These are phyloP conservation scores for Collybia mongolica DNA, from an alignment of 768 basidiomycete genomes.

Conservation along the genomic window DNA sequence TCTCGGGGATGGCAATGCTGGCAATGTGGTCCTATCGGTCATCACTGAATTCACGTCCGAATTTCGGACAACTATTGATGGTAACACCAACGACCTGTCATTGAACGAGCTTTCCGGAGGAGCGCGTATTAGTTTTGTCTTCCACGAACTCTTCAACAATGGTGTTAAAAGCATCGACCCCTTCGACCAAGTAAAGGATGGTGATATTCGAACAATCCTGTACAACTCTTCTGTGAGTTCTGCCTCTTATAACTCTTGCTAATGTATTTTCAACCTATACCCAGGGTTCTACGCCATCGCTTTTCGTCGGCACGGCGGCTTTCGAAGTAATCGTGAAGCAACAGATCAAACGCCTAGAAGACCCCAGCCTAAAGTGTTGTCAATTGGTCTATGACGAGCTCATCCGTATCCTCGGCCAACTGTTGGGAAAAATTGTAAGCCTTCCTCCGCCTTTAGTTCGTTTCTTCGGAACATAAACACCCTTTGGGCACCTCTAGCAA, in stretches of 20 bases:
- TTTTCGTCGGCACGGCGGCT: constrained; percentile 96
- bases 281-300: constrained; percentile 91
- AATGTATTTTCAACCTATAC: background rate
- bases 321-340: constrained; percentile 99
- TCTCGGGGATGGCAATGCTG: constrained; percentile 80
- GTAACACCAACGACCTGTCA: constrained; percentile 93
- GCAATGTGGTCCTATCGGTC: constrained; percentile 92
- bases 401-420: constrained; percentile 90
- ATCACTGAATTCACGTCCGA: constrained; percentile 98
- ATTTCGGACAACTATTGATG: constrained; percentile 96
- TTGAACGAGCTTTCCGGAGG: constrained; percentile 98
- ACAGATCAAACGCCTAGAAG: constrained; percentile 96
- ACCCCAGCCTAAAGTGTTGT: constrained; percentile 91
- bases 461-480: too few relatives aligned
- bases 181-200: constrained; percentile 98
- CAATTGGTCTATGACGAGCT: constrained; percentile 96
- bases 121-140: constrained; percentile 97
- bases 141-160: constrained; percentile 97
- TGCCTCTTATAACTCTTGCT: background rate
- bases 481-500: constrained; percentile 52
- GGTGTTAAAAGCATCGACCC: constrained; percentile 96
- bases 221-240: constrained; percentile 93
- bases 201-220: constrained; percentile 91
- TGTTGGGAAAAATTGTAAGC: constrained; percentile 86
- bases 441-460: too few relatives aligned